A percentile compares a stretch with the other conserved stretches of the same genome.
These are phyloP conservation scores for Pichia kluyveri DNA, from an alignment of 805 yeast genomes.

Conservation along the genomic window DNA sequence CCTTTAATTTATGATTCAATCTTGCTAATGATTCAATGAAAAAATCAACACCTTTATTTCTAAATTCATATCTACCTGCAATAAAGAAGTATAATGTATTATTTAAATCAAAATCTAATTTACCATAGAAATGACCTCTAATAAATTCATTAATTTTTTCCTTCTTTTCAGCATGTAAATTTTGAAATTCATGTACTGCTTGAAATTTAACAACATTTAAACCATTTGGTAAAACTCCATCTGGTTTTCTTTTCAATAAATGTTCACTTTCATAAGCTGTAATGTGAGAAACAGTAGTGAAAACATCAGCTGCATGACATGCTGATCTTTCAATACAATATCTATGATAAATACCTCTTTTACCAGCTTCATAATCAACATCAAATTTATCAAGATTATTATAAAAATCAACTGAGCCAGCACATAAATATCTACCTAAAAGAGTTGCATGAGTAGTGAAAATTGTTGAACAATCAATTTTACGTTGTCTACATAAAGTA, in stretches of 20 bases:
- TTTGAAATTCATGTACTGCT: constrained; percentile 97
- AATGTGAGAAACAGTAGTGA: constrained; percentile 94
- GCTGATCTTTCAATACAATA: constrained; percentile 96
- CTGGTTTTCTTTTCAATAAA: constrained; percentile 89
- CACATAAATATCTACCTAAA: constrained; percentile 90
- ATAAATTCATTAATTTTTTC: constrained; percentile 90
- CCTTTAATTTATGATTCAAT: constrained; percentile 79
- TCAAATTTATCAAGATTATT: constrained; percentile 82
- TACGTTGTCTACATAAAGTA: constrained; percentile 84
- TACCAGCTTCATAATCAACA: constrained; percentile 97
- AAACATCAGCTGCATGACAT: constrained; percentile 91
- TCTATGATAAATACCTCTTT: constrained; percentile 93
- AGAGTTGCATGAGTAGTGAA: constrained; percentile 97
- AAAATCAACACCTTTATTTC: constrained; percentile 95
- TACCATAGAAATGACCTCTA: constrained; percentile 96
- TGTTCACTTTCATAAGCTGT: constrained; percentile 96
- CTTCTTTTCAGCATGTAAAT: constrained; percentile 85
- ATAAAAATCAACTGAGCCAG: constrained; percentile 93
- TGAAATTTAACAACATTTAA: constrained; percentile 91
- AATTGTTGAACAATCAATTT: constrained; percentile 88
- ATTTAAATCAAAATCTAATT: constrained; percentile 88
- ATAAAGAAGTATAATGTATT: constrained; percentile 92
- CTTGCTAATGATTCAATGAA: constrained; percentile 89
- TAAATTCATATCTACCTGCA: constrained; percentile 94
- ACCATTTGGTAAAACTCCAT: constrained; percentile 96